phyloP scores from a whole-genome alignment of 495 filamentous ascomycete genomes.

The Evernia prunastri region DNA sequence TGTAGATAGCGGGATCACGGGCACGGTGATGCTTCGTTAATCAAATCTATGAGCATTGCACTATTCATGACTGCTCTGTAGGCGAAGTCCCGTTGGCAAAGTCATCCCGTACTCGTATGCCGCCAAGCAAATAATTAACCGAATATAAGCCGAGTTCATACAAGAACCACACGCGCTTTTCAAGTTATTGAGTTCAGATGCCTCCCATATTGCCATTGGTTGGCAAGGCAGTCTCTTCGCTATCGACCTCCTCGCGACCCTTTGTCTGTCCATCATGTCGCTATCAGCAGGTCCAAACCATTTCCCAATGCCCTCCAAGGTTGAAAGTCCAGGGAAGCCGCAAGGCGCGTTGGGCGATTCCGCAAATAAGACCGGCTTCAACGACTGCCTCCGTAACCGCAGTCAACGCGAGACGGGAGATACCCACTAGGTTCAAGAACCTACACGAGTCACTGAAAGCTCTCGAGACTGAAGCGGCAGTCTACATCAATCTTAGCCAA shows the following conservation, averaged over 20 bases:
- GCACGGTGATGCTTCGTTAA: constrained; percentile 1
- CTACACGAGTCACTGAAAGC: constrained; percentile 57
- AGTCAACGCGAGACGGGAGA: constrained; percentile 24
- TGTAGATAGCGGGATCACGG: constrained; percentile 21
- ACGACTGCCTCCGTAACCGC: constrained; percentile 29
- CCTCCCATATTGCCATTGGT: constrained; percentile 5
- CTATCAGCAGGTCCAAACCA: background rate
- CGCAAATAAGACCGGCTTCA: constrained; percentile 18
- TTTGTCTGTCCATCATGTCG: constrained; percentile 10
- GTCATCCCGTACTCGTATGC: too few relatives aligned
- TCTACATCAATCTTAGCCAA: constrained; percentile 66
- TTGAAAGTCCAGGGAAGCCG: background rate
- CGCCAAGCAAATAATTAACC: background rate
- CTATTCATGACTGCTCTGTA: background rate
- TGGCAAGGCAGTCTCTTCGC: background rate
- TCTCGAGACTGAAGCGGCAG: constrained; percentile 55
- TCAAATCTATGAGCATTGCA: background rate
- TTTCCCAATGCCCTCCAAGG: background rate
- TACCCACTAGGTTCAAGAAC: constrained; percentile 32
- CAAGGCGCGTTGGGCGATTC: background rate
- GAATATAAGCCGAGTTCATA: background rate
- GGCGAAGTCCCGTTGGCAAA: too few relatives aligned
- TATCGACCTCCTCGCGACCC: background rate
- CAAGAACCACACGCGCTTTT: background rate
- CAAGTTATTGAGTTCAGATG: constrained; percentile 1